Percentiles rank a stretch among this genome's conserved stretches.
These are phyloP conservation scores for Monilinia aucupariae DNA, from an alignment of 2,329 filamentous ascomycete genomes.

Conservation along the genomic window DNA sequence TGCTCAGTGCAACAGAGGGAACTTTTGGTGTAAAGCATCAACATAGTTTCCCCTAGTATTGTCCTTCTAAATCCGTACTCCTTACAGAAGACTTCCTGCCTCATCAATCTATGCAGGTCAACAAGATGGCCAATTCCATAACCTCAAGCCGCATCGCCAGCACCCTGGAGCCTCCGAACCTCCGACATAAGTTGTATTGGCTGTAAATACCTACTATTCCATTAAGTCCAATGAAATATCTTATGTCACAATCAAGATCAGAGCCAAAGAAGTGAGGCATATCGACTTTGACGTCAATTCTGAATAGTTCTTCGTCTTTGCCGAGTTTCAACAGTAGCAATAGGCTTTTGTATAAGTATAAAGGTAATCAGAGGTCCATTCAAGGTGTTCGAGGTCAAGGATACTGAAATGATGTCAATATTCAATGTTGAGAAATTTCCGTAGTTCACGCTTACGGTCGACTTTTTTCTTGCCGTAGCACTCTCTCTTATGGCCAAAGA, in stretches of 20 bases:
- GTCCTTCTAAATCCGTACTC: background rate
- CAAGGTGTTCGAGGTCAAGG: background rate
- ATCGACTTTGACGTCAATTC: background rate
- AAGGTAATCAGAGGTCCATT: background rate
- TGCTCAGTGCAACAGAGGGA: background rate
- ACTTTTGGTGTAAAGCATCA: background rate
- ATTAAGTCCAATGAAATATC: background rate
- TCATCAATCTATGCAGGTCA: background rate
- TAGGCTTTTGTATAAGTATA: background rate
- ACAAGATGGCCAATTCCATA: background rate
- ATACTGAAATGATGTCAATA: background rate
- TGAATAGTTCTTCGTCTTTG: background rate
- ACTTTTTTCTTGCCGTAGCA: background rate
- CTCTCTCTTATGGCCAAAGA: background rate
- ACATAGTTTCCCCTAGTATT: background rate
- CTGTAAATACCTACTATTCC: background rate
- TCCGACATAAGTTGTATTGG: background rate
- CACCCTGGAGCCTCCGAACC: background rate
- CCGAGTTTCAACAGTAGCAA: background rate
- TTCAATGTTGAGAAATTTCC: background rate
- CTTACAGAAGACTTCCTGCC: background rate
- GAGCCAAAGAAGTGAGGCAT: background rate
- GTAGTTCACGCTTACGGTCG: no score
- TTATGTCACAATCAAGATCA: background rate
- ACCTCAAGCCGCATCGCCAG: conserved; percentile 1